These are phyloP conservation scores for Endogone sp. DNA, from an alignment of 192 early-diverging fungal genomes.

Conservation along the genomic window DNA sequence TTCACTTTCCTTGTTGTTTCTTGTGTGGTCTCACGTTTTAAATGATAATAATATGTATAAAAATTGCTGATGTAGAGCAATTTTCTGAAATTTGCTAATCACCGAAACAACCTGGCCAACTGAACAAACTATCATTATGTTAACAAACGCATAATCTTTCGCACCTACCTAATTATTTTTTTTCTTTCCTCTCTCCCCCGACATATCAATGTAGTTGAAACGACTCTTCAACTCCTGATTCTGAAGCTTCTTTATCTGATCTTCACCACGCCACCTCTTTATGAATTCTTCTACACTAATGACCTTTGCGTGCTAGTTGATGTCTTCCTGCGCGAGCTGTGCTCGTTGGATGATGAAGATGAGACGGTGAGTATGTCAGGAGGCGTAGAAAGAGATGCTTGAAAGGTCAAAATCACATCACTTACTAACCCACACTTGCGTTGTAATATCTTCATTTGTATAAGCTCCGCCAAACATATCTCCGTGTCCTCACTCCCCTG, in stretches of 20 bases:
- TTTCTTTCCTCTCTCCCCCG: neutral
- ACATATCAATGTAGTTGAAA: slow-evolving; percentile 51
- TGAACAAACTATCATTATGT: neutral
- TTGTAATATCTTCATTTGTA: neutral
- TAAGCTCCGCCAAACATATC: slow-evolving; percentile 61
- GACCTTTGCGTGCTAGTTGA: slow-evolving; percentile 86
- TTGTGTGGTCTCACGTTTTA: too few relatives aligned
- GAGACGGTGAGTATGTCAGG: neutral
- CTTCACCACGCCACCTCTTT: slow-evolving; percentile 56
- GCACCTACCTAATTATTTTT: neutral
- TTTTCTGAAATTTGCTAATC: too few relatives aligned
- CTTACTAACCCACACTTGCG: too few relatives aligned
- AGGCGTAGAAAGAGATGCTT: too few relatives aligned
- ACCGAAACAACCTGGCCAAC: too few relatives aligned
- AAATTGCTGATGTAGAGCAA: too few relatives aligned
- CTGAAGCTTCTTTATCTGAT: slow-evolving; percentile 70
- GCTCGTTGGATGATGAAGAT: slow-evolving; percentile 46
- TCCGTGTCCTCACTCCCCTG: slow-evolving; percentile 61
- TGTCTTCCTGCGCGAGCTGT: slow-evolving; percentile 78
- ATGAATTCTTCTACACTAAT: slow-evolving; percentile 87
- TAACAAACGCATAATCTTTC: too few relatives aligned
- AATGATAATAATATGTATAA: too few relatives aligned
- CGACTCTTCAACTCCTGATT: slow-evolving; percentile 48
- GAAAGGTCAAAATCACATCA: too few relatives aligned
- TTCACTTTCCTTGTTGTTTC: neutral